Percentiles rank a stretch among this genome's conserved stretches.
Conservation (phyloP, 2,329 filamentous ascomycete species). For the Dothideomycetidae sp. region DNA sequence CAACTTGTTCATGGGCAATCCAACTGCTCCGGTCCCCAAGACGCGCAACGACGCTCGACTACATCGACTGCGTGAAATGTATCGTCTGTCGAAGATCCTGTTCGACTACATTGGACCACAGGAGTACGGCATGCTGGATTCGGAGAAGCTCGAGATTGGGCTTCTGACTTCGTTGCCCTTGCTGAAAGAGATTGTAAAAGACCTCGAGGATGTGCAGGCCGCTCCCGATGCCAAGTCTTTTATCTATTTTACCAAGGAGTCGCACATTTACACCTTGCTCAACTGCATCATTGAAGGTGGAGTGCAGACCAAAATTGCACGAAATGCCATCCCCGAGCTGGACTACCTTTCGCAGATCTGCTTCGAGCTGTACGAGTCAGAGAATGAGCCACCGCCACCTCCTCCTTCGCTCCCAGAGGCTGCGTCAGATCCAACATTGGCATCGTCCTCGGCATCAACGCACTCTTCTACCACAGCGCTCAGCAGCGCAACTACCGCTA, state of each 20-base stretch:
- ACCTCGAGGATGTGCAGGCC: constrained; percentile 93
- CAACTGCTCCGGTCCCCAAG: constrained; percentile 36
- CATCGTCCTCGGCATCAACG: constrained; percentile 12
- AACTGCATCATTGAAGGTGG: constrained; percentile 97
- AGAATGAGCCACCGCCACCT: constrained; percentile 39
- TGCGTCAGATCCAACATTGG: constrained; percentile 11
- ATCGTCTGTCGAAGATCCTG: constrained; percentile 81
- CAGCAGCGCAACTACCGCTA: constrained; percentile 25
- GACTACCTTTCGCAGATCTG: constrained; percentile 97
- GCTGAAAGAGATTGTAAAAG: constrained; percentile 90
- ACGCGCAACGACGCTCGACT: constrained; percentile 73
- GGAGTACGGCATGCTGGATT: constrained; percentile 91
- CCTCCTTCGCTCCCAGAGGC: constrained; percentile 19
- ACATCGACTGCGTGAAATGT: constrained; percentile 80
- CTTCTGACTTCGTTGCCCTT: constrained; percentile 84
- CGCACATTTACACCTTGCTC: constrained; percentile 92
- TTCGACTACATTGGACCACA: constrained; percentile 98
- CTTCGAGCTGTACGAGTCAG: constrained; percentile 94
- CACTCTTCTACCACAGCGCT: constrained; percentile 10
- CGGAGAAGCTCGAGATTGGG: constrained; percentile 96
- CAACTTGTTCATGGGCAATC: constrained; percentile 62
- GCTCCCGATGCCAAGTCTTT: constrained; percentile 89
- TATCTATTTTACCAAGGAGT: constrained; percentile 99
- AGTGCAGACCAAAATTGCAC: constrained; percentile 90
- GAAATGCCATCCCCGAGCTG: constrained; percentile 87